These are phyloP conservation scores for Boletus pseudopeckii DNA, from an alignment of 768 basidiomycete species.

Conservation along the genomic window DNA sequence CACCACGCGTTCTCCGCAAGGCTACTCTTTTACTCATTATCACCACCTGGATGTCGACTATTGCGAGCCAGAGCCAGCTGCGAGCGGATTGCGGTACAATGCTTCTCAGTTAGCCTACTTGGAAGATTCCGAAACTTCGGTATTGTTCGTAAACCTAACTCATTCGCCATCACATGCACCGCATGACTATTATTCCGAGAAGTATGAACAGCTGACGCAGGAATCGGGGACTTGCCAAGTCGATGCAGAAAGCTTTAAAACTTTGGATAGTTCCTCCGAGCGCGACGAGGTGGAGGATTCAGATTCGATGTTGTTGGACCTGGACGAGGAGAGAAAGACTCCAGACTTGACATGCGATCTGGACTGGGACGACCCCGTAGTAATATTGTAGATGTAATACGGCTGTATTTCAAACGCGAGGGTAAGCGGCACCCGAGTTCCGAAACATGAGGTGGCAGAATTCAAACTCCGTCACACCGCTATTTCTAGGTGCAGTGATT, in stretches of 20 bases:
- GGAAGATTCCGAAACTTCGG: conserved; percentile 19
- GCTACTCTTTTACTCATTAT: conserved; percentile 14
- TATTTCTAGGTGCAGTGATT: conserved; percentile 16
- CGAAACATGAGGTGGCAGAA: conserved; percentile 29
- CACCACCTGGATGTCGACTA: conserved; percentile 13
- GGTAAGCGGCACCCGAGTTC: conserved; percentile 19
- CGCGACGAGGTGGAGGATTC: conserved; percentile 8
- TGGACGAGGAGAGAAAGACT: conserved; percentile 2
- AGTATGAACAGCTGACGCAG: conserved; percentile 15
- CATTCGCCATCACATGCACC: conserved; percentile 7
- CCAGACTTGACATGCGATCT: background rate
- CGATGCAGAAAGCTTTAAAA: conserved; percentile 11
- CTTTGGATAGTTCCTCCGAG: conserved; percentile 2
- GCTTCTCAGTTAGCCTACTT: conserved; percentile 12
- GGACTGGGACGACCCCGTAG: background rate
- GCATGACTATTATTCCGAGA: conserved; percentile 12
- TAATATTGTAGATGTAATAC: conserved; percentile 2
- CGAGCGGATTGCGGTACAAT: conserved; percentile 5
- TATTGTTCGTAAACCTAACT: conserved; percentile 1
- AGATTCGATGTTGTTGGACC: conserved; percentile 18
- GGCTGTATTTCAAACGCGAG: conserved; percentile 19
- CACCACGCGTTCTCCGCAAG: conserved; percentile 14
- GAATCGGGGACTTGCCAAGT: conserved; percentile 1
- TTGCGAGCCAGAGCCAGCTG: conserved; percentile 9
- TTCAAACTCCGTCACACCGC: conserved; percentile 32